These are phyloP conservation scores for Cystofilobasidium bisporidii DNA, from an alignment of 768 basidiomycete species.

Conservation along the genomic window DNA sequence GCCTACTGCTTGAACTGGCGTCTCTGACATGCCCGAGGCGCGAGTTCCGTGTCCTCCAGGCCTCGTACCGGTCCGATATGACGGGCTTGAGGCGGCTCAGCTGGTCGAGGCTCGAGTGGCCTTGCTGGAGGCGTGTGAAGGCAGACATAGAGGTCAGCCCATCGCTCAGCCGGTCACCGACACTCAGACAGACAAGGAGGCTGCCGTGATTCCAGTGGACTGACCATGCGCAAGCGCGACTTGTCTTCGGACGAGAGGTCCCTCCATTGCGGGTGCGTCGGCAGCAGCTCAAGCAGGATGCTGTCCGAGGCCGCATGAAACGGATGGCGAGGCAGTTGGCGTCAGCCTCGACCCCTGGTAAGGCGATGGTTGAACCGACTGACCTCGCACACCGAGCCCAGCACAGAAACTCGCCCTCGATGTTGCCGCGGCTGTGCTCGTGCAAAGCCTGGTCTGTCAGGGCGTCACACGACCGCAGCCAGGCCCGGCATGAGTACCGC, in stretches of 20 bases:
- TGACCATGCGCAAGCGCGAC: slow-evolving; percentile 6
- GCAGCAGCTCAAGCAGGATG: slow-evolving; percentile 23
- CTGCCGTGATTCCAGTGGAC: not conserved
- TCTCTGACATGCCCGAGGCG: not conserved
- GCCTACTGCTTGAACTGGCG: not conserved
- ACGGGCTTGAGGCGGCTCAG: slow-evolving; percentile 20
- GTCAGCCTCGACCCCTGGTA: not conserved
- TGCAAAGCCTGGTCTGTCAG: slow-evolving; percentile 7
- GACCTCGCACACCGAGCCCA: slow-evolving; percentile 16
- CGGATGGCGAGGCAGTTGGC: too few relatives aligned
- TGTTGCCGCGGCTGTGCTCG: not conserved
- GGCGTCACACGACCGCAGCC: slow-evolving; percentile 20
- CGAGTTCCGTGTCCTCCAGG: not conserved
- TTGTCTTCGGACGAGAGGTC: slow-evolving; percentile 15
- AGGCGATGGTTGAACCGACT: not conserved
- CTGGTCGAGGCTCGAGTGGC: slow-evolving; percentile 11
- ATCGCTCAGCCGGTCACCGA: too few relatives aligned
- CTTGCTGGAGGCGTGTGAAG: not conserved
- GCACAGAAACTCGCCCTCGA: slow-evolving; percentile 17
- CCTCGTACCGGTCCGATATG: slow-evolving; percentile 22
- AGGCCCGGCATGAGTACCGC: slow-evolving; percentile 4
- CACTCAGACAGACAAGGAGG: too few relatives aligned
- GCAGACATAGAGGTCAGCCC: not conserved
- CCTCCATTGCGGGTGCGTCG: slow-evolving; percentile 17
- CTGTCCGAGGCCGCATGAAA: too few relatives aligned